Evolutionary conservation across 306 rosid species (phyloP).

Genomic region (Vicia villosa): DNA sequence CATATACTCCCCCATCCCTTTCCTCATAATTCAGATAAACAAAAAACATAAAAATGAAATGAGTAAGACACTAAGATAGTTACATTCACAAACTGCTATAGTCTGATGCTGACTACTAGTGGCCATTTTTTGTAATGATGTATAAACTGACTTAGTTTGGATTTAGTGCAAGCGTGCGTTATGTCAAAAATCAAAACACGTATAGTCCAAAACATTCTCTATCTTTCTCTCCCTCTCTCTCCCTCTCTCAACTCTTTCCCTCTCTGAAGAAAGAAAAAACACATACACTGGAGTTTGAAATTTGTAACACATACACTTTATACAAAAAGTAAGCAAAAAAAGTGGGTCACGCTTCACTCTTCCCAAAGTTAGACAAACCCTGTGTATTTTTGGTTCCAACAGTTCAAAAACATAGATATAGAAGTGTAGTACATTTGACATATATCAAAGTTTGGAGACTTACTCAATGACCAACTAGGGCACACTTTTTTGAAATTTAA

Average conservation of each 20-base stretch:
- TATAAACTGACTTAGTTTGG: constrained; percentile 43
- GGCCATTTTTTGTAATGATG: constrained; percentile 27
- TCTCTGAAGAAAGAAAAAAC: neutral
- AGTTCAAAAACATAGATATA: constrained; percentile 34
- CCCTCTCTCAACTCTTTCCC: neutral
- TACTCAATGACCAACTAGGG: neutral
- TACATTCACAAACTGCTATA: constrained; percentile 28
- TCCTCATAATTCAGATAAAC: neutral
- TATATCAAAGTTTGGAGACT: constrained; percentile 34
- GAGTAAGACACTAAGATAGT: constrained; percentile 31
- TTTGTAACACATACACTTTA: constrained; percentile 35
- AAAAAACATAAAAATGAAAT: neutral
- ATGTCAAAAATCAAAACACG: constrained; percentile 29
- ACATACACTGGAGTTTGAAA: constrained; percentile 34
- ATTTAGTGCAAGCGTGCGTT: constrained; percentile 48
- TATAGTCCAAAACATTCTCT: constrained; percentile 1
- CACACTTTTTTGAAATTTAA: constrained; percentile 52
- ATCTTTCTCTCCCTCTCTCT: neutral
- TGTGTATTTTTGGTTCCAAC: constrained; percentile 29
- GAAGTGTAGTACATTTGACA: constrained; percentile 37
- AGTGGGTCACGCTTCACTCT: constrained; percentile 60
- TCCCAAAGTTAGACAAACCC: constrained; percentile 45
- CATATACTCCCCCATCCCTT: neutral
- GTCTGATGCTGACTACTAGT: neutral
- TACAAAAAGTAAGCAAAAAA: constrained; percentile 43